Conservation (phyloP, 805 yeast species). For the Huiozyma sinensis region DNA sequence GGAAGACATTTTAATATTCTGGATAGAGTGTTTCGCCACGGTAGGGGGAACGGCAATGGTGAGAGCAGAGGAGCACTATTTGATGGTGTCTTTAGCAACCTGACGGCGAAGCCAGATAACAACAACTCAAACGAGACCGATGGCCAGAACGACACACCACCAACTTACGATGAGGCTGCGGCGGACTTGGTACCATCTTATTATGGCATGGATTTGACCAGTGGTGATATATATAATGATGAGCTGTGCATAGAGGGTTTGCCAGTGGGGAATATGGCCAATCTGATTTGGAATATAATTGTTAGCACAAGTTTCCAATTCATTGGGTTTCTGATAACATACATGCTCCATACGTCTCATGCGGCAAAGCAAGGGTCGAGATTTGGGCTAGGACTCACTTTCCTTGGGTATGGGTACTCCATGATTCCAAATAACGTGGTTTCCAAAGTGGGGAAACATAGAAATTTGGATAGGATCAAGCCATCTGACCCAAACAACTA, state of each 20-base stretch:
- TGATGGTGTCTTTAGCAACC: constrained; percentile 90
- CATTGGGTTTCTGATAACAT: constrained; percentile 85
- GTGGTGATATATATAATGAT: constrained; percentile 48
- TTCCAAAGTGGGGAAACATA: constrained; percentile 23
- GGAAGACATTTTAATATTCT: constrained; percentile 32
- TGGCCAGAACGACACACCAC: constrained; percentile 47
- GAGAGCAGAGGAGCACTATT: constrained; percentile 16
- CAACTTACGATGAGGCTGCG: constrained; percentile 91
- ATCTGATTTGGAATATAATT: constrained; percentile 79
- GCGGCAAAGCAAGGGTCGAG: constrained; percentile 94
- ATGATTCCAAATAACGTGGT: constrained; percentile 38
- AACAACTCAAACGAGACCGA: constrained; percentile 19
- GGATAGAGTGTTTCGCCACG: constrained; percentile 28
- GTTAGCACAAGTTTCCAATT: constrained; percentile 89
- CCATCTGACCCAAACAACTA: constrained; percentile 51
- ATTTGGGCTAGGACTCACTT: constrained; percentile 80
- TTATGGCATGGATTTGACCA: constrained; percentile 83
- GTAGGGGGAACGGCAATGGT: constrained; percentile 1
- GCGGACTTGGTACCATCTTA: constrained; percentile 92
- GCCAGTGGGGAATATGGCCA: constrained; percentile 88
- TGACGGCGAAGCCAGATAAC: constrained; percentile 80
- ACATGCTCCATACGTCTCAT: constrained; percentile 87
- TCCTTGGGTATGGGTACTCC: constrained; percentile 58
- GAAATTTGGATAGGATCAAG: constrained; percentile 33
- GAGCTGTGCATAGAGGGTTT: constrained; percentile 90